Evolutionary conservation across 768 basidiomycete genomes (phyloP).

Genomic region (Phaeolepiota aurea): DNA sequence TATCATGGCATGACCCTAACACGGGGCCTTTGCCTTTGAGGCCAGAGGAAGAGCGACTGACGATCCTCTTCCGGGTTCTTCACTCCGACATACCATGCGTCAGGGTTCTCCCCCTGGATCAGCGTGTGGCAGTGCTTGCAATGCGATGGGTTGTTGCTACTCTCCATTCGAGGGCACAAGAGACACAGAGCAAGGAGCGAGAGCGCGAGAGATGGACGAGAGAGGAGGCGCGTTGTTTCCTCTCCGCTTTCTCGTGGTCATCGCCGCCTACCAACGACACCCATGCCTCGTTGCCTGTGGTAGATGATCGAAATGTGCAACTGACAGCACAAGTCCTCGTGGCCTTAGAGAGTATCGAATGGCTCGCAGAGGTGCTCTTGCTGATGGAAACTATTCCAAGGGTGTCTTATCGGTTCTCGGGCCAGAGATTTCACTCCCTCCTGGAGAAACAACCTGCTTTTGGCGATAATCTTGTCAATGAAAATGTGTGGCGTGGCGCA

Average conservation of each 20-base stretch:
- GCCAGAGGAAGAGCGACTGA: constrained; percentile 41
- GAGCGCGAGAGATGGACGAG: constrained; percentile 65
- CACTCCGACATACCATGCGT: constrained; percentile 45
- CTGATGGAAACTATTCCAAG: constrained; percentile 39
- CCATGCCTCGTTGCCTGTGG: constrained; percentile 20
- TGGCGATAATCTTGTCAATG: constrained; percentile 14
- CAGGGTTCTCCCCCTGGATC: constrained; percentile 33
- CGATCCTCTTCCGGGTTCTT: constrained; percentile 46
- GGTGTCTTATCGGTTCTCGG: constrained; percentile 46
- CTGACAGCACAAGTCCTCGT: constrained; percentile 55
- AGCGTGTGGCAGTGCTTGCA: constrained; percentile 43
- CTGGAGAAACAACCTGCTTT: constrained; percentile 25
- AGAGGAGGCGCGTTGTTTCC: constrained; percentile 50
- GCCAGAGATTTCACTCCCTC: constrained; percentile 46
- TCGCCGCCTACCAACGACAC: constrained; percentile 2
- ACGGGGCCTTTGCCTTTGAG: constrained; percentile 39
- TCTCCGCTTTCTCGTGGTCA: constrained; percentile 37
- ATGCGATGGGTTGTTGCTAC: constrained; percentile 54
- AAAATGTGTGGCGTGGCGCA: constrained; percentile 38
- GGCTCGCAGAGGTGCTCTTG: constrained; percentile 55
- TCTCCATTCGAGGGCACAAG: constrained; percentile 42
- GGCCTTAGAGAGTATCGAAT: constrained; percentile 51
- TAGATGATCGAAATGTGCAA: constrained; percentile 57
- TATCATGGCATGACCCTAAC: constrained; percentile 24
- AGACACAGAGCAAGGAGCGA: constrained; percentile 44